Base-by-base conservation (phyloP, 1,139 yeast genomes). In the Candida neerlandica region DNA sequence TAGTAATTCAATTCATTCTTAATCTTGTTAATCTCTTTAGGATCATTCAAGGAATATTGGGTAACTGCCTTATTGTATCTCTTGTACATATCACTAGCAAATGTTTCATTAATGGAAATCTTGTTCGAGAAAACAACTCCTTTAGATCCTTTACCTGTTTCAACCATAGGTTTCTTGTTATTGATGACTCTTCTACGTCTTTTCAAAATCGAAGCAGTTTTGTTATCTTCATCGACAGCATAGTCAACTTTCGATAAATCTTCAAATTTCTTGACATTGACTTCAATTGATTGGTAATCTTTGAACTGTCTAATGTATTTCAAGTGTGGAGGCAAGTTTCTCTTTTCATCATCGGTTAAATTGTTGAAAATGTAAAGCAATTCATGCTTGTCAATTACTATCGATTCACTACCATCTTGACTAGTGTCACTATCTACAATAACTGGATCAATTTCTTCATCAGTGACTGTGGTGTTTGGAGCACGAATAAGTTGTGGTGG, bases 61-160 rank as follows among this genome's bases (percentile, higher is more conserved):
- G 84, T 80, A 5, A 77, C 79, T 29, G 77, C 72, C 59, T 77
- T 78, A 60, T 81, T 81, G 61, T 72, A 78, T 38, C 86, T 67
- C 54, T 78, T 76, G 61, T 81, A 81, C 58, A 67, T 65, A 32
- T 70, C 71, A 3, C 81, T 72, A 1, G 82, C 70, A 56, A 69
- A 77, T 0, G 85, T 78, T 51, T 79, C 82, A 52, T 73, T 75
- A 44, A 78, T 65, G 32, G 60, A 63, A 23, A 80, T 67, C 50
- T 70, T 70, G 52, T 75, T 71, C n/a, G 81, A 70, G 55, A 81
- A 81, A 37, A 55, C 53, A 29, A 79, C 83, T 35, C 57, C 60
- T 41, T 62, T 66, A 21, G 15, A 49, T 33, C 39, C 34, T 18
- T 38, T 23, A n/a, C 41, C 41, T 26, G n/a, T n/a, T 35, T 27